Evolutionary conservation across 2,329 filamentous ascomycete genomes (phyloP), one percentile per base, ranked within the genome.

Genomic region (Colletotrichum aenigma): DNA sequence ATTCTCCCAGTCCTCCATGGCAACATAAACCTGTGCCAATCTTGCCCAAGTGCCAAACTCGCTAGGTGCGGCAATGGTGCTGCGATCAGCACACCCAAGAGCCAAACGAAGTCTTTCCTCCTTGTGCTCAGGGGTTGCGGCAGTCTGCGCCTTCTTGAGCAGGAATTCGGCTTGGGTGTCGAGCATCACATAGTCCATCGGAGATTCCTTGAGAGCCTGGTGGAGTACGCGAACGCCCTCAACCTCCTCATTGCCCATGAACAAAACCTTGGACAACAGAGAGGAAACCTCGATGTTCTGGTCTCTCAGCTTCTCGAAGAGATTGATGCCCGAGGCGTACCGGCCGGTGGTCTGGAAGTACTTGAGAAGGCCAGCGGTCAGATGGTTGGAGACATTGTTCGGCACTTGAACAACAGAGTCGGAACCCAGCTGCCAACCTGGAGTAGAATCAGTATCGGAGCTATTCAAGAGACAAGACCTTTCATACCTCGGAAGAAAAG

Each of bases 1-100:
- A 79, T 98, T 92, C 82, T 98, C 97, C 96, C 97, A 99, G 82
- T 98, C 95, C 83, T 99, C 97, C 86, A 98, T 92, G 66, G 94
- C 92, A 71, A 98, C 95, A 80, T 99, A 99, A 36, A 98, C 94
- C 83, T 98, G 95, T 4, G 96, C 96, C 77, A 99, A 86, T 73
- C 96, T 91, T 73, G 97, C 96, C 97, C 97, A 99, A 1, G 97
- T 98, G 70, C 95, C 95, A 82, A 99, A 99, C 84, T 99, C 97
- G 84, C 96, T 98, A 0, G 97, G 97, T 1, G 97, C 97, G 30
- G 96, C 96, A 70, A 98, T 94, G 15, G 98, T 98, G 80, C 95
- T 96, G 77, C 96, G 93, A 84, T 98, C 98, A 7, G 97, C 97
- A 80, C 97, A 98, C 77, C 96, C 96, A 38, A 98, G 88, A 0